Base-by-base conservation (phyloP, 2,329 filamentous ascomycete species). In the Alternaria solani region DNA sequence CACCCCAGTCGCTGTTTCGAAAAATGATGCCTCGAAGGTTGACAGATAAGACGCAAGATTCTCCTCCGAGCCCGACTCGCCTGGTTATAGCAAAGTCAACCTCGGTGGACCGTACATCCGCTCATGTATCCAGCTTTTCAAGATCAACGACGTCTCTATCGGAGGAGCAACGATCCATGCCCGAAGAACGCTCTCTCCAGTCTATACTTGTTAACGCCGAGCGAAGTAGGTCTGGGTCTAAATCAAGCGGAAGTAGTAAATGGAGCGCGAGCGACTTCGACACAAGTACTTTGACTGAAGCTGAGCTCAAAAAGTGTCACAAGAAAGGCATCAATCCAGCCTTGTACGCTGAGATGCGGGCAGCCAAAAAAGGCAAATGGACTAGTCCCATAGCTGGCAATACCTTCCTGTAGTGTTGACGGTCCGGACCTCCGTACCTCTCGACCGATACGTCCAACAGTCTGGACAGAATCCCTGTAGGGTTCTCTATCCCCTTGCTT, bases 281-380 rank as follows among this genome's bases (percentile, higher is more conserved):
- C 55, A 78, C 68, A 14, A 78, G 74, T 56, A 62, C 63, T 7
- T 57, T 82, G 58, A 79, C 73, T 26, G 74, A 78, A 11, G 75
- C 79, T 53, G 78, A 83, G 46, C 69, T 82, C 43, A 77, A 78
- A 58, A 82, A 81, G 63, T 75, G 81, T 67, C 72, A 75, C 65
- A 81, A 81, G 67, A 84, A 83, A 65, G 81, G 81, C 1, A 80
- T 83, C 63, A 82, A 83, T 59, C 81, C 81, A 14, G 73, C 78
- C 9, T 61, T 83, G 49, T 83, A 80, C 61, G 77, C 80, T 14
- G 81, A 84, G 68, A 83, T 83, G 81, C 80, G 81, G 63, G 79
- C 80, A 26, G 79, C 78, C 23, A 74, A 75, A 53, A 80, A 79
- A 55, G 78, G 80, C 1, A 71, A 74, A 68, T 75, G 74, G 69